Evolutionary conservation across 2,329 filamentous ascomycete species (phyloP), one percentile per base, ranked within the genome.

Genomic region (Fusarium anguioides): DNA sequence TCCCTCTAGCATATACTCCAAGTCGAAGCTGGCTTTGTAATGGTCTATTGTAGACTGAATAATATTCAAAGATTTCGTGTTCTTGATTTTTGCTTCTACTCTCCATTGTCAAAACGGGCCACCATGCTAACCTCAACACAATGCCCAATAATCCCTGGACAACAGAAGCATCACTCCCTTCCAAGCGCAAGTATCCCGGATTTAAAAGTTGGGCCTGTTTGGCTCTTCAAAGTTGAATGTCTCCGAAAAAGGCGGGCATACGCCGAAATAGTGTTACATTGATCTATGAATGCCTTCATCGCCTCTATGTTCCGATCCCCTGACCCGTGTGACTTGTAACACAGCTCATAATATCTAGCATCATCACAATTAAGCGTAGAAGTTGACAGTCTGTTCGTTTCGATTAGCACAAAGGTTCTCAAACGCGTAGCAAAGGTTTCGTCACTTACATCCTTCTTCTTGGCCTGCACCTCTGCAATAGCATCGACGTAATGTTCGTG

Each of bases 401-500:
- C 27, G 11, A 39, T 73, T 68, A 73, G 71, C 27, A 55, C 58
- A 29, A n/a, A 24, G 6, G 10, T 33, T 18, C 4, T 17, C 23
- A 11, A 18, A 8, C 8, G 46, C 3, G 20, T 7, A 20, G n/a
- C 11, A 3, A 21, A 15, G 57, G 2, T n/a, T 17, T 17, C 7
- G 47, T 20, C 45, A 84, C 86, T 82, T 74, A 88, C 86, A 67
- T 96, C 93, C 87, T 96, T 96, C 91, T 97, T 97, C 90, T 97
- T 91, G 66, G 91, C 90, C 80, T 94, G 93, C 73, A 99, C 96
- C 81, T 99, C 96, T 35, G 94, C 88, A 79, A 99, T 98, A 63
- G 96, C 96, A 84, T 99, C 96, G 48, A 99, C 96, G 77, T 98
- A 99, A 81, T 99, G 93, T 83, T 99, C 96, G 78, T 99, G 96